A percentile compares a stretch with the other conserved stretches of the same genome.
These are phyloP conservation scores for Sporisorium scitamineum DNA, from an alignment of 1,284 basidiomycete genomes.

Conservation along the genomic window DNA sequence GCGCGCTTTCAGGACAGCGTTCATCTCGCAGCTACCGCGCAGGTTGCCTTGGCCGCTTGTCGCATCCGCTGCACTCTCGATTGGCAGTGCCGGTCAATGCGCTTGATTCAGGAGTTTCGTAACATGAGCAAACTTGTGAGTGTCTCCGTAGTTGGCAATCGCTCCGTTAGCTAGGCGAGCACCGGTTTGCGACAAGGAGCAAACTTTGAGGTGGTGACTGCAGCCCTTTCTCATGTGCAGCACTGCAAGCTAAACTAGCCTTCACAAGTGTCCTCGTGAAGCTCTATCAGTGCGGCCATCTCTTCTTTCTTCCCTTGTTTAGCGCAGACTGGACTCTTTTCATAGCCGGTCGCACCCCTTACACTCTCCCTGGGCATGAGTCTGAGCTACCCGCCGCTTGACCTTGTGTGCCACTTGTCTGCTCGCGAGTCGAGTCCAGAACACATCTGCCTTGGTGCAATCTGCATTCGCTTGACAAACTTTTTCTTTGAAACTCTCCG, in stretches of 20 bases:
- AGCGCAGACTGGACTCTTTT: not conserved
- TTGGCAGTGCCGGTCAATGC: not conserved
- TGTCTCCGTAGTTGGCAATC: not conserved
- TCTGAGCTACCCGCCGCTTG: not conserved
- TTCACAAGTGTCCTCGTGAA: no score
- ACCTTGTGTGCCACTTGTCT: no score
- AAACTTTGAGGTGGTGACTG: not conserved
- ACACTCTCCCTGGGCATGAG: not conserved
- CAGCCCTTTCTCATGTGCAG: no score
- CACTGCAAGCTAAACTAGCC: not conserved
- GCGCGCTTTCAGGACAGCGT: no score
- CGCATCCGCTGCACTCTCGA: not conserved
- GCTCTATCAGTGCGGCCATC: constrained; percentile 1
- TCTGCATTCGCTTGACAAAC: not conserved
- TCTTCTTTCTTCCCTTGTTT: not conserved
- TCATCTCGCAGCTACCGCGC: not conserved
- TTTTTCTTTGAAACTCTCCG: not conserved
- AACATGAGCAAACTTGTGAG: not conserved
- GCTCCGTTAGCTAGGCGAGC: not conserved
- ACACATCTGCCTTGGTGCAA: not conserved
- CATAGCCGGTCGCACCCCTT: constrained; percentile 2
- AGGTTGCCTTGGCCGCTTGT: not conserved
- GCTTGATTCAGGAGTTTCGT: not conserved
- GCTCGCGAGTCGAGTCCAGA: not conserved
- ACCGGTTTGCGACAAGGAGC: constrained; percentile 4